These are phyloP conservation scores for Ophiostoma sp. DNA, from an alignment of 2,329 filamentous ascomycete species.

Conservation along the genomic window DNA sequence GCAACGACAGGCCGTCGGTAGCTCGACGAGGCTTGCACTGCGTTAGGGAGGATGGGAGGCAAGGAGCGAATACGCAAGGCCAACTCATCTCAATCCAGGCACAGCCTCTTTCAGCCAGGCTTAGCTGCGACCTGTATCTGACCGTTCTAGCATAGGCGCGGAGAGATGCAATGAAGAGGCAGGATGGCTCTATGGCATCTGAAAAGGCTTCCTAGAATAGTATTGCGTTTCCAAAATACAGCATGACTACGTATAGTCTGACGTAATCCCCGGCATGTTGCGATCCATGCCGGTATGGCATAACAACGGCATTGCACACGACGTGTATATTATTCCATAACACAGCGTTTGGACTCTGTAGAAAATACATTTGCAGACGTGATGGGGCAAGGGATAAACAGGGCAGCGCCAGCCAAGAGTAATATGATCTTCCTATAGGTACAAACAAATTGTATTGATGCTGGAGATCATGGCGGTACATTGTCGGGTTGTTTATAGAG, in stretches of 20 bases:
- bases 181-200: background rate
- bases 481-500: too few species aligned
- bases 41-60: background rate
- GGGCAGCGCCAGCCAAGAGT: background rate
- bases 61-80: background rate
- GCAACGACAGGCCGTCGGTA: background rate
- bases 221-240: background rate
- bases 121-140: background rate
- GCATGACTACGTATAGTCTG: background rate
- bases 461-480: too few species aligned
- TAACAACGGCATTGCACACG: background rate
- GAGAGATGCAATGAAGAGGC: too few species aligned
- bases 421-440: conserved; percentile 3
- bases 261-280: background rate
- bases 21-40: background rate
- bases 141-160: background rate
- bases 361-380: background rate
- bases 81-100: background rate
- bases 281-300: background rate
- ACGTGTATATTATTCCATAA: background rate
- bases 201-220: background rate
- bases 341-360: too few species aligned
- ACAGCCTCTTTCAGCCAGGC: background rate
- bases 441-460: background rate
- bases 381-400: background rate